Conservation (phyloP, 2,329 filamentous ascomycete genomes). For the Penicillium griseofulvum region DNA sequence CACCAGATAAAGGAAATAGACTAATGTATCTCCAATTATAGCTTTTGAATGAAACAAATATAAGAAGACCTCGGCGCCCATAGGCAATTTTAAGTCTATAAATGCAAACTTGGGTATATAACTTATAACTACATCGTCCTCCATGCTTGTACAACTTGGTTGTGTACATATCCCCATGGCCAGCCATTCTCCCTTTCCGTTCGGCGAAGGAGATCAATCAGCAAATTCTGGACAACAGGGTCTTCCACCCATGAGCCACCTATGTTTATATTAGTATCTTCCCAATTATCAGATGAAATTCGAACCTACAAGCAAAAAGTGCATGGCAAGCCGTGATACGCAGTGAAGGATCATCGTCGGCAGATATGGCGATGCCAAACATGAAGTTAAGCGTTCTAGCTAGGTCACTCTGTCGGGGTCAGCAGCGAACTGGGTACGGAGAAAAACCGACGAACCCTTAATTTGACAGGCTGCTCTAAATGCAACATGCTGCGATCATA, state of each 20-base stretch:
- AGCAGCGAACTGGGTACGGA: not conserved
- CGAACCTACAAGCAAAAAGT: slow-evolving; percentile 31
- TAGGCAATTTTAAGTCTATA: not conserved
- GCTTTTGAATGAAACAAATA: not conserved
- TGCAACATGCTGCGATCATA: slow-evolving; percentile 13
- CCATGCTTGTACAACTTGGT: slow-evolving; percentile 7
- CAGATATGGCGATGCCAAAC: slow-evolving; percentile 35
- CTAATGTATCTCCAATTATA: not conserved
- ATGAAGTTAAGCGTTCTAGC: slow-evolving; percentile 30
- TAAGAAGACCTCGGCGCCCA: no score
- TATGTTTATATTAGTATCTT: slow-evolving; percentile 1
- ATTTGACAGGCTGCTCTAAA: slow-evolving; percentile 15
- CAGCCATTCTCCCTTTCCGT: slow-evolving; percentile 10
- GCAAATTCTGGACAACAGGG: slow-evolving; percentile 11
- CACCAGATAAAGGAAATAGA: no score
- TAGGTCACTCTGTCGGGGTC: slow-evolving; percentile 22
- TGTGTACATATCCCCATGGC: slow-evolving; percentile 9
- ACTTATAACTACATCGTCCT: not conserved
- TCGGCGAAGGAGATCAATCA: slow-evolving; percentile 10
- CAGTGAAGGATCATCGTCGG: slow-evolving; percentile 33
- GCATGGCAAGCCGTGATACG: slow-evolving; percentile 36
- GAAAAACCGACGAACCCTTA: slow-evolving; percentile 23
- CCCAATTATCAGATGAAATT: no score
- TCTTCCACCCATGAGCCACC: slow-evolving; percentile 34
- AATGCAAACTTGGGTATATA: not conserved